Percentiles rank a stretch among this genome's conserved stretches.
phyloP scores from a whole-genome alignment of 2,329 filamentous ascomycete species.

The Exophiala alcalophila region DNA sequence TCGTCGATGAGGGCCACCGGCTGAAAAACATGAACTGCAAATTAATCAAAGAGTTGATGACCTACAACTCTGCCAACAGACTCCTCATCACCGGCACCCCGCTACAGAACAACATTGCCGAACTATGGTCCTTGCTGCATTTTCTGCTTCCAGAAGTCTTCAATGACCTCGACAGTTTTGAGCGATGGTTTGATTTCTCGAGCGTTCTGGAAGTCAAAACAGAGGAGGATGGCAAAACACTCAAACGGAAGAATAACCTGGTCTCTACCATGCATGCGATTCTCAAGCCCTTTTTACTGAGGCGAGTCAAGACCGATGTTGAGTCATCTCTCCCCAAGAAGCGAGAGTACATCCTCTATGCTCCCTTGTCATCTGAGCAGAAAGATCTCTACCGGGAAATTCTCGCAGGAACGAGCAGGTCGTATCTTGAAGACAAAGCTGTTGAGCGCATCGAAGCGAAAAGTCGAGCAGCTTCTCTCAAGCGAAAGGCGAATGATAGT shows the following conservation, averaged over 20 bases:
- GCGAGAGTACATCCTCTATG: slow-evolving; percentile 91
- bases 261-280: slow-evolving; percentile 90
- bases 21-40: slow-evolving; percentile 96
- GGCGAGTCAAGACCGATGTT: slow-evolving; percentile 89
- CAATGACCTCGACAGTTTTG: slow-evolving; percentile 86
- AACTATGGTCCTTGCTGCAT: slow-evolving; percentile 91
- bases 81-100: slow-evolving; percentile 93
- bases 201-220: slow-evolving; percentile 80
- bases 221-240: slow-evolving; percentile 69
- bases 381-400: slow-evolving; percentile 87
- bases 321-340: slow-evolving; percentile 91
- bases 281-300: slow-evolving; percentile 82
- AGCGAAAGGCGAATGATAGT: slow-evolving; percentile 55
- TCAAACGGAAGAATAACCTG: slow-evolving; percentile 72
- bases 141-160: slow-evolving; percentile 93
- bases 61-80: slow-evolving; percentile 85
- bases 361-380: slow-evolving; percentile 85
- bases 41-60: slow-evolving; percentile 81
- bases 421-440: slow-evolving; percentile 51
- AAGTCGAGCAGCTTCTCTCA: slow-evolving; percentile 49
- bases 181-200: slow-evolving; percentile 96
- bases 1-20: slow-evolving; percentile 96
- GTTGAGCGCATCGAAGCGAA: slow-evolving; percentile 47
- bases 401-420: slow-evolving; percentile 67
- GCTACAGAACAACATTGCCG: slow-evolving; percentile 89